A percentile compares a stretch with the other conserved stretches of the same genome.
Conservation (phyloP, 179 eudicot genomes). For the Vitellaria paradoxa region DNA sequence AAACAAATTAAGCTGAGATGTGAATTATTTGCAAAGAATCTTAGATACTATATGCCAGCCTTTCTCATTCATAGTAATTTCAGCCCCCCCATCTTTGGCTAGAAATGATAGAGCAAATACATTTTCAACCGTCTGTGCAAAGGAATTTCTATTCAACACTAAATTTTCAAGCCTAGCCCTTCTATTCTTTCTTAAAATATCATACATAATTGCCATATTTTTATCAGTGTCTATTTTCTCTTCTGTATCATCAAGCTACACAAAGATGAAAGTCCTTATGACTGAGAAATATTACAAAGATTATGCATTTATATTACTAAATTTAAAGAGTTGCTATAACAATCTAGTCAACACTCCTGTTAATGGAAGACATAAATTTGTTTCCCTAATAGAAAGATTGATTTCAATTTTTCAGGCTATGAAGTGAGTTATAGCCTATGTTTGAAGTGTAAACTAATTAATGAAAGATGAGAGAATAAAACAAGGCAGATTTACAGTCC, state of each 20-base stretch:
- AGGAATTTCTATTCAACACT: slow-evolving; percentile 66
- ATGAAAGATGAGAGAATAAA: too few relatives aligned
- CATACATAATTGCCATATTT: slow-evolving; percentile 85
- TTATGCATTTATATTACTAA: too few relatives aligned
- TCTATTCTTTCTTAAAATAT: slow-evolving; percentile 55
- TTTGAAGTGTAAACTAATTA: too few relatives aligned
- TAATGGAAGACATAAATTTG: too few relatives aligned
- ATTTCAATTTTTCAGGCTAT: too few relatives aligned
- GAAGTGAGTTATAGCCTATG: too few relatives aligned
- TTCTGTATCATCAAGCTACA: slow-evolving; percentile 65
- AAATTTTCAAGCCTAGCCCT: too few relatives aligned
- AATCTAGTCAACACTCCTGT: too few relatives aligned
- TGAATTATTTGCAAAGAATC: slow-evolving; percentile 19
- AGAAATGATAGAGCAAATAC: slow-evolving; percentile 85
- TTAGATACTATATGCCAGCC: slow-evolving; percentile 84
- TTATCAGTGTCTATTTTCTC: slow-evolving; percentile 87
- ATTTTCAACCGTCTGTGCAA: slow-evolving; percentile 90
- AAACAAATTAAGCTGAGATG: background rate
- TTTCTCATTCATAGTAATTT: slow-evolving; percentile 53
- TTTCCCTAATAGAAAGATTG: too few relatives aligned
- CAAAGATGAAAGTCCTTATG: slow-evolving; percentile 3
- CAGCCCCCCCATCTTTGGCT: slow-evolving; percentile 86
- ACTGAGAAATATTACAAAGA: background rate
- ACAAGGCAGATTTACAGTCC: too few relatives aligned
- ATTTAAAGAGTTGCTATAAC: too few relatives aligned